Evolutionary conservation across 1,284 basidiomycete genomes (phyloP), one percentile per base, ranked within the genome.

Genomic region (Naganishia liquefaciens): DNA sequence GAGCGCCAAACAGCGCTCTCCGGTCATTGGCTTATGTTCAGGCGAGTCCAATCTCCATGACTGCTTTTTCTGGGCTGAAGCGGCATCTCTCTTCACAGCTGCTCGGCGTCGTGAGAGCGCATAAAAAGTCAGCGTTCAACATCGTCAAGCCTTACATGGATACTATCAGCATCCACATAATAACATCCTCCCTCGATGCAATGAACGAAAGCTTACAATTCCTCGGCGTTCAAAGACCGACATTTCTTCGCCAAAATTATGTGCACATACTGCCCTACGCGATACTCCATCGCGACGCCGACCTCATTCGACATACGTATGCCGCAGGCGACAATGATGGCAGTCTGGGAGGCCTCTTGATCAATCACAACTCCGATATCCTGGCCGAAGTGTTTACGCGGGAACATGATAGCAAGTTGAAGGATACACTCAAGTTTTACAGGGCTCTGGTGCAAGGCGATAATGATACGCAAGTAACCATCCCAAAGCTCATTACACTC

Each of bases 371-470:
- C 30, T 84, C 89, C 0, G 82, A 85, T 5, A 78, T 93, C 21
- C 80, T 93, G 19, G 86, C 87, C 2, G 85, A 87, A 65, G 79
- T 95, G n/a, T 86, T 91, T 23, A 82, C 90, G 71, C 91, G 90
- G 4, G 86, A 91, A 69, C 82, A 86, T 54, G 82, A 86, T 7
- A 79, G 79, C 66, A 50, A 33, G 15, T 28, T 63, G 0, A 57
- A 89, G 85, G 89, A 88, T 0, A 74, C 83, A 23, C 75, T 81
- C 37, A 90, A 87, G 2, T 76, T 95, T 23, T 79, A 80, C 65
- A 87, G 85, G 68, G 84, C 89, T 9, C 67, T 71, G 37, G 61
- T 65, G 15, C 65, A 63, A 27, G 54, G 53, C 58, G 50, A 46
- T 62, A 67, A 15, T 39, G 40, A 43, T 25, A 54, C 50, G 2